These are phyloP conservation scores for Primulina huaijiensis DNA, from an alignment of 257 asterid species.

Conservation along the genomic window DNA sequence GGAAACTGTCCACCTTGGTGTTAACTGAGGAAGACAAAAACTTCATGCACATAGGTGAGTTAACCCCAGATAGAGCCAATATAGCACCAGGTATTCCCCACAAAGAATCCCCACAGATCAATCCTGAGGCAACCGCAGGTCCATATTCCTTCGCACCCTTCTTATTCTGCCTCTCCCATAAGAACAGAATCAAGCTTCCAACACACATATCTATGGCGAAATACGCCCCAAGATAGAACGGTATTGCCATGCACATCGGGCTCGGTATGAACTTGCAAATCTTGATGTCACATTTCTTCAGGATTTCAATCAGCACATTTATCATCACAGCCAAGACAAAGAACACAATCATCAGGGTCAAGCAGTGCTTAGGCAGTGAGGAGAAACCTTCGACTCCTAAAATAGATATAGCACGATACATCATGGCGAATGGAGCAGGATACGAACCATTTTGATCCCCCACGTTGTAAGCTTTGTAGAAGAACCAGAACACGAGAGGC, in stretches of 20 bases:
- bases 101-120: constrained; percentile 72
- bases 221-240: constrained; percentile 65
- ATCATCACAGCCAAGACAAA: constrained; percentile 35
- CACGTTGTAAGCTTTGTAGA: constrained; percentile 41
- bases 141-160: constrained; percentile 34
- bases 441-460: constrained; percentile 50
- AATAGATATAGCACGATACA: constrained; percentile 56
- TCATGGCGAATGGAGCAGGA: constrained; percentile 49
- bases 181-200: constrained; percentile 57
- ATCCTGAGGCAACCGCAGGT: constrained; percentile 71
- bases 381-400: constrained; percentile 62
- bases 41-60: constrained; percentile 70
- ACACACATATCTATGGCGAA: constrained; percentile 79
- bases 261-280: constrained; percentile 54
- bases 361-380: constrained; percentile 62
- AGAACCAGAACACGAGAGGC: constrained; percentile 66
- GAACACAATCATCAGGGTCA: constrained; percentile 36
- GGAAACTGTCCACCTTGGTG: constrained; percentile 17
- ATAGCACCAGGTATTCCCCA: constrained; percentile 75
- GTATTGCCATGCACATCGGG: constrained; percentile 87
- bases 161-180: constrained; percentile 41
- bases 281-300: constrained; percentile 44
- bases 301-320: constrained; percentile 19
- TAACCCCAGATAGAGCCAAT: constrained; percentile 44
- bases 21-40: constrained; percentile 34